A percentile compares a stretch with the other conserved stretches of the same genome.
Conservation (phyloP, 2,329 filamentous ascomycete genomes). For the Cercospora zeina region DNA sequence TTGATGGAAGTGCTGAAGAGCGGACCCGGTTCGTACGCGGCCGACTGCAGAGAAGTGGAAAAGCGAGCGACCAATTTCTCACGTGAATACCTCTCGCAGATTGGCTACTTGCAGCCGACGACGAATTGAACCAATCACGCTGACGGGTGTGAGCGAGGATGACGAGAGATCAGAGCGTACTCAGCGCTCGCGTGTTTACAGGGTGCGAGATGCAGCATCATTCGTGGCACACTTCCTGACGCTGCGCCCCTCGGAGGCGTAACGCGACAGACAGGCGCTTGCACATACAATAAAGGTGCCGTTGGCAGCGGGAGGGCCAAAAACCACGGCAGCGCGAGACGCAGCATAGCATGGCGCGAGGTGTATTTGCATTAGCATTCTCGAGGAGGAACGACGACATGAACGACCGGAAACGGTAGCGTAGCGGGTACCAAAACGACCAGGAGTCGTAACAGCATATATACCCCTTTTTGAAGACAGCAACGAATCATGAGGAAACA, state of each 20-base stretch:
- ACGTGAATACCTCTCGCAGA: slow-evolving; percentile 34
- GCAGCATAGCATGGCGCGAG: not conserved
- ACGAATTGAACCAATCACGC: not conserved
- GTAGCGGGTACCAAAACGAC: not conserved
- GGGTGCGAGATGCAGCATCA: not conserved
- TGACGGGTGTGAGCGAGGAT: no score
- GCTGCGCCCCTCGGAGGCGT: not conserved
- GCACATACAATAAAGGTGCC: not conserved
- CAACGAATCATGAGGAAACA: not conserved
- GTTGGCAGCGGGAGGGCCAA: not conserved
- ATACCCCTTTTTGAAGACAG: slow-evolving; percentile 7
- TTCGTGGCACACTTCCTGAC: not conserved
- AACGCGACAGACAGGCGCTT: not conserved
- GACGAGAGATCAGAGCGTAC: not conserved
- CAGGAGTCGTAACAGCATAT: slow-evolving; percentile 2
- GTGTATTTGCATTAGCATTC: not conserved
- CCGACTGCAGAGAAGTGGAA: slow-evolving; percentile 34
- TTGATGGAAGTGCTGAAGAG: slow-evolving; percentile 39
- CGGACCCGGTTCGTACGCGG: slow-evolving; percentile 31
- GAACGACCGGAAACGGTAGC: not conserved
- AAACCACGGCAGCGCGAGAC: not conserved
- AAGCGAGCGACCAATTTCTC: slow-evolving; percentile 35
- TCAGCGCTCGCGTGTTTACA: not conserved
- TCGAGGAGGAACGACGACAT: not conserved
- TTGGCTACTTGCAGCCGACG: slow-evolving; percentile 32